phyloP scores from a whole-genome alignment of 164 flowering plant species.

The Warburgia ugandensis region DNA sequence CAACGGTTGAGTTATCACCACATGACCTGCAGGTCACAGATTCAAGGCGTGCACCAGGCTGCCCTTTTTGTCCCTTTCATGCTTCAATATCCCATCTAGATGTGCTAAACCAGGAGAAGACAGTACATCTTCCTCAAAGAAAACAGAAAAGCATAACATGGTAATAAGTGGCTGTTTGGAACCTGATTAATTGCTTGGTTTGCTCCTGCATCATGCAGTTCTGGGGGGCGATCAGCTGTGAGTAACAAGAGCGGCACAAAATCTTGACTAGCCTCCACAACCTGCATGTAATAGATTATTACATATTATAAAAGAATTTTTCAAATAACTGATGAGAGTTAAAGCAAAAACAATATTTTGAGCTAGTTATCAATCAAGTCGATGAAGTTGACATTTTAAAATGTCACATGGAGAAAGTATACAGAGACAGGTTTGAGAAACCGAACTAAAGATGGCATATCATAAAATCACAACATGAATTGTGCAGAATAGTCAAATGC shows the following conservation, averaged over 20 bases:
- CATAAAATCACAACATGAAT: too few relatives aligned
- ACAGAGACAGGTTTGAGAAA: background rate
- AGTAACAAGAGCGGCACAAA: slow-evolving; percentile 76
- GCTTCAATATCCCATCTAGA: too few relatives aligned
- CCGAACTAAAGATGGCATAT: too few relatives aligned
- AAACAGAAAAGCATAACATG: too few relatives aligned
- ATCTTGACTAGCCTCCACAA: slow-evolving; percentile 94
- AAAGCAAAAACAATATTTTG: background rate
- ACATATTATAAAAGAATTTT: background rate
- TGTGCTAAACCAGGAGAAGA: too few relatives aligned
- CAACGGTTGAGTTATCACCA: too few relatives aligned
- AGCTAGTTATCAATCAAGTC: background rate
- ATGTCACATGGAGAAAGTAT: background rate
- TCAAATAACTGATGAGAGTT: background rate
- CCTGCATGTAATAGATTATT: slow-evolving; percentile 36
- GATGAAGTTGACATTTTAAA: slow-evolving; percentile 1
- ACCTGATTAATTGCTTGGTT: slow-evolving; percentile 98
- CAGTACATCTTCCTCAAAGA: too few relatives aligned
- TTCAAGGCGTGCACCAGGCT: too few relatives aligned
- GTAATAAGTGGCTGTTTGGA: too few relatives aligned
- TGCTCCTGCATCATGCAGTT: slow-evolving; percentile 79
- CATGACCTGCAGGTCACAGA: too few relatives aligned
- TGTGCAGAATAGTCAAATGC: too few relatives aligned
- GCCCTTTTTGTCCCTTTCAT: too few relatives aligned
- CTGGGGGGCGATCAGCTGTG: slow-evolving; percentile 99